Evolutionary conservation across 164 flowering plant genomes (phyloP).

Genomic region (Akebia trifoliata): DNA sequence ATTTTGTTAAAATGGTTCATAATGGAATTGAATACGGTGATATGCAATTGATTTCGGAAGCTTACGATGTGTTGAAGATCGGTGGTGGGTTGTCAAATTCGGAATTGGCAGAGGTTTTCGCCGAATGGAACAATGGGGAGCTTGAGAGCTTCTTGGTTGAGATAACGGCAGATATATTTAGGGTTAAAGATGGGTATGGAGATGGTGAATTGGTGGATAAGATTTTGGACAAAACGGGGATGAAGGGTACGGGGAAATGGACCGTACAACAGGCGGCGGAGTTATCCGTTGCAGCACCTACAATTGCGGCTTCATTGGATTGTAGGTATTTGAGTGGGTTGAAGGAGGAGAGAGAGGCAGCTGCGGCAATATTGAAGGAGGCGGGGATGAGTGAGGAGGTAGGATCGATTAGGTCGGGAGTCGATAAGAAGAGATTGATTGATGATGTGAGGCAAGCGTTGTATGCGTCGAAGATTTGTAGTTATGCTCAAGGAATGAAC

Average conservation of each 20-base stretch:
- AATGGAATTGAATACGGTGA: slow-evolving; percentile 24
- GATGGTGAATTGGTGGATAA: slow-evolving; percentile 23
- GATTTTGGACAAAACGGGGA: slow-evolving; percentile 24
- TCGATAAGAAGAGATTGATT: slow-evolving; percentile 23
- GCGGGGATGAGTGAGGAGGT: slow-evolving; percentile 19
- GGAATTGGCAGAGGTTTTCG: slow-evolving; percentile 16
- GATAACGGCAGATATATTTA: slow-evolving; percentile 22
- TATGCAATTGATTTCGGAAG: slow-evolving; percentile 22
- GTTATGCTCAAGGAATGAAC: slow-evolving; percentile 29
- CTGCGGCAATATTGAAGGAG: slow-evolving; percentile 18
- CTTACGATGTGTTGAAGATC: slow-evolving; percentile 19
- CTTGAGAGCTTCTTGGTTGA: slow-evolving; percentile 24
- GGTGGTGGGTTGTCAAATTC: slow-evolving; percentile 17
- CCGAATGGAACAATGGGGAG: slow-evolving; percentile 24
- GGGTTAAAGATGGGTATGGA: slow-evolving; percentile 16
- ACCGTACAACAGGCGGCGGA: slow-evolving; percentile 29
- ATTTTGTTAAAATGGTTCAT: slow-evolving; percentile 23
- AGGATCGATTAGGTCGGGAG: slow-evolving; percentile 1
- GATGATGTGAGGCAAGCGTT: slow-evolving; percentile 29
- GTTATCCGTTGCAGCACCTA: slow-evolving; percentile 25
- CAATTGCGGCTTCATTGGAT: slow-evolving; percentile 26
- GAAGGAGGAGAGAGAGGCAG: slow-evolving; percentile 27
- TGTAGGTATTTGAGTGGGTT: slow-evolving; percentile 28
- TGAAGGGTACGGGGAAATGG: slow-evolving; percentile 27
- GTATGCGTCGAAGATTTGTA: slow-evolving; percentile 25